These are phyloP conservation scores for Styphnolobium japonicum DNA, from an alignment of 306 rosid genomes.

Conservation along the genomic window DNA sequence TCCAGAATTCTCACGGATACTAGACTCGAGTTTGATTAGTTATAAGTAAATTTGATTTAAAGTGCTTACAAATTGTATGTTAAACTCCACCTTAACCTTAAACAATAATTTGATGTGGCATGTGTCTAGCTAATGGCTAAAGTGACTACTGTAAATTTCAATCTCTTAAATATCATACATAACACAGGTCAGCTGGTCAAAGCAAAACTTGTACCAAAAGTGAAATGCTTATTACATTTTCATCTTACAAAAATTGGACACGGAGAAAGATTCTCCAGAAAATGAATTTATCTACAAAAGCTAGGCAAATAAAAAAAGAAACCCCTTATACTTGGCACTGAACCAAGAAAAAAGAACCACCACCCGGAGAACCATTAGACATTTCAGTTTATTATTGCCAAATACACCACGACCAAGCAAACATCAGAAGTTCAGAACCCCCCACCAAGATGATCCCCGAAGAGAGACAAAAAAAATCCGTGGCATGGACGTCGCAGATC, in stretches of 20 bases:
- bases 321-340: not conserved
- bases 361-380: not conserved
- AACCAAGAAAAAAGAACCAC: not conserved
- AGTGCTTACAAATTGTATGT: not conserved
- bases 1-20: not conserved
- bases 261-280: slow-evolving; percentile 34
- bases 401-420: slow-evolving; percentile 7
- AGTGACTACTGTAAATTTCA: not conserved
- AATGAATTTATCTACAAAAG: slow-evolving; percentile 35
- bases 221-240: slow-evolving; percentile 14
- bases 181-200: not conserved
- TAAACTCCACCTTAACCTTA: too few species aligned
- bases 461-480: too few species aligned
- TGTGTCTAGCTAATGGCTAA: not conserved
- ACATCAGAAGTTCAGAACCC: not conserved
- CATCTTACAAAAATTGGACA: slow-evolving; percentile 34
- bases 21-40: too few species aligned
- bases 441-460: not conserved
- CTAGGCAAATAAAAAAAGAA: not conserved
- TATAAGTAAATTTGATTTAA: too few species aligned
- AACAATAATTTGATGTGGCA: too few species aligned
- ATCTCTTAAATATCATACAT: slow-evolving; percentile 3
- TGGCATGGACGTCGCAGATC: not conserved
- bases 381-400: not conserved
- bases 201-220: not conserved